phyloP scores from a whole-genome alignment of 2,329 filamentous ascomycete species.

The Neospermospora avenae region DNA sequence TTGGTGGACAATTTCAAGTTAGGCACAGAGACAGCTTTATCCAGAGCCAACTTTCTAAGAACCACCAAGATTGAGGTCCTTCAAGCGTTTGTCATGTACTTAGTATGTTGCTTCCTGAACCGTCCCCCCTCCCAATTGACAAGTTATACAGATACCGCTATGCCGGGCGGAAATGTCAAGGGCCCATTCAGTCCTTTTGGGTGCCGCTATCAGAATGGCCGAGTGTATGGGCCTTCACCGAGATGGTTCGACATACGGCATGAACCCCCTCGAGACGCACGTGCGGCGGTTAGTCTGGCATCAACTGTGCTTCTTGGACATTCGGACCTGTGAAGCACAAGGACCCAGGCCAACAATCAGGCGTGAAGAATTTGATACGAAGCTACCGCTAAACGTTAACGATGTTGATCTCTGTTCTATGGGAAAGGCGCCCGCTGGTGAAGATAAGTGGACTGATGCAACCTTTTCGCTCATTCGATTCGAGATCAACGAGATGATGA shows the following conservation, averaged over 20 bases:
- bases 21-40: constrained; percentile 64
- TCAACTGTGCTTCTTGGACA: constrained; percentile 73
- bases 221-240: constrained; percentile 76
- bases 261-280: constrained; percentile 66
- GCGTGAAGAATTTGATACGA: constrained; percentile 72
- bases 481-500: constrained; percentile 70
- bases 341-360: constrained; percentile 69
- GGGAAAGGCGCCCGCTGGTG: constrained; percentile 39
- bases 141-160: constrained; percentile 56
- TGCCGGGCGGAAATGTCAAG: constrained; percentile 70
- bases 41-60: constrained; percentile 66
- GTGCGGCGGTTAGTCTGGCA: constrained; percentile 72
- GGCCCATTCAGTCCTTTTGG: constrained; percentile 69
- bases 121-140: background rate
- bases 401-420: constrained; percentile 57
- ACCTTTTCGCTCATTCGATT: constrained; percentile 67
- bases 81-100: constrained; percentile 74
- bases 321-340: constrained; percentile 71
- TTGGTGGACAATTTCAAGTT: constrained; percentile 62
- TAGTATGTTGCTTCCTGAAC: constrained; percentile 48
- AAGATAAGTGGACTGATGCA: constrained; percentile 61
- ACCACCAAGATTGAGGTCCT: constrained; percentile 72
- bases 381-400: constrained; percentile 67
- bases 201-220: constrained; percentile 68
- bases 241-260: constrained; percentile 60